phyloP scores from a whole-genome alignment of 2,329 filamentous ascomycete genomes.

The Madurella mycetomatis region DNA sequence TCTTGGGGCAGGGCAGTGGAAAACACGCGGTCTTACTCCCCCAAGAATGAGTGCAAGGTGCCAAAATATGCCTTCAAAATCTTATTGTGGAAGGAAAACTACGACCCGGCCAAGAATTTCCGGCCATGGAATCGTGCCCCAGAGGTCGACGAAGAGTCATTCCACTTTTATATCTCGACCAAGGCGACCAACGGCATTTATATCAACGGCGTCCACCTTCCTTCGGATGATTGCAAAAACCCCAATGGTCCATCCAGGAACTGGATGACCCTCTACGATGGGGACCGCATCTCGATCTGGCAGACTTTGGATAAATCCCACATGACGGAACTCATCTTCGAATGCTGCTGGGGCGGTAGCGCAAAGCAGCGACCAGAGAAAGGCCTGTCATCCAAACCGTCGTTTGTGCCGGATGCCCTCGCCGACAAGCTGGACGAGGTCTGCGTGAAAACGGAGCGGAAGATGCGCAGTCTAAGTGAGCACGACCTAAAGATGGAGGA shows the following conservation, averaged over 20 bases:
- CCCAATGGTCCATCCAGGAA: conserved; percentile 50
- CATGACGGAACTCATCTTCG: conserved; percentile 43
- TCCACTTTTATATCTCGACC: conserved; percentile 71
- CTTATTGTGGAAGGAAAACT: conserved; percentile 65
- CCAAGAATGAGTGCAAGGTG: conserved; percentile 62
- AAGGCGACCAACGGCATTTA: conserved; percentile 71
- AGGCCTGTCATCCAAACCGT: conserved; percentile 19
- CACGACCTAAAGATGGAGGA: conserved; percentile 39
- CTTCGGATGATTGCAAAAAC: conserved; percentile 51
- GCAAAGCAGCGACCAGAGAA: conserved; percentile 34
- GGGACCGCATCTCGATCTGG: conserved; percentile 73
- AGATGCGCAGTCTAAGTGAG: conserved; percentile 38
- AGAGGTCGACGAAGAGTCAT: conserved; percentile 47
- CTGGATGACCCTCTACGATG: conserved; percentile 69
- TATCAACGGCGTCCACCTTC: conserved; percentile 68
- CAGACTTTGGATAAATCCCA: conserved; percentile 40
- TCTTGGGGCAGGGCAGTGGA: conserved; percentile 71
- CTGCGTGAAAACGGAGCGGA: conserved; percentile 43
- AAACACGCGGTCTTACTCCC: conserved; percentile 64
- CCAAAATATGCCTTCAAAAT: conserved; percentile 80
- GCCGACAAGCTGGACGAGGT: conserved; percentile 47
- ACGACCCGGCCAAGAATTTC: conserved; percentile 54
- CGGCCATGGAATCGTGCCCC: conserved; percentile 51
- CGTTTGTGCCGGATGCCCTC: conserved; percentile 36
- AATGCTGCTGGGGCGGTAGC: conserved; percentile 55